A percentile compares a stretch with the other conserved stretches of the same genome.
Evolutionary conservation across 805 yeast genomes (phyloP).

Genomic region (Vanderwaltozyma tropicalis): DNA sequence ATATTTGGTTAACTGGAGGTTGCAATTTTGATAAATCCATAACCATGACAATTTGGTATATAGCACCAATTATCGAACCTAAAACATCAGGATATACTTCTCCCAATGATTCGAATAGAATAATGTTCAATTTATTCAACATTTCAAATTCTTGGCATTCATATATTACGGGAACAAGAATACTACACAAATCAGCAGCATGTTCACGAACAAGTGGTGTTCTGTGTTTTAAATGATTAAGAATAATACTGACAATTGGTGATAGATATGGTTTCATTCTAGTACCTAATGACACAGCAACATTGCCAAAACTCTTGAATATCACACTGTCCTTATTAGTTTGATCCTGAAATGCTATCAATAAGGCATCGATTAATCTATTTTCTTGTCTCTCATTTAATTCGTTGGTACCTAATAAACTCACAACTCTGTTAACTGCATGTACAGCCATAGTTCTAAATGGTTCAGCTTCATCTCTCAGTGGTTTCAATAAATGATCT

Average conservation of each 20-base stretch:
- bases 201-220: conserved; percentile 67
- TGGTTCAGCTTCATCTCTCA: conserved; percentile 78
- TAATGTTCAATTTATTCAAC: conserved; percentile 57
- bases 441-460: conserved; percentile 71
- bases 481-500: conserved; percentile 42
- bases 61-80: conserved; percentile 71
- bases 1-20: conserved; percentile 73
- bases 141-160: conserved; percentile 54
- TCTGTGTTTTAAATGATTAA: conserved; percentile 65
- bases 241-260: conserved; percentile 57
- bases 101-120: conserved; percentile 83
- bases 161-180: conserved; percentile 56
- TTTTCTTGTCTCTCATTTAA: conserved; percentile 53
- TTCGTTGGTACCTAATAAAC: conserved; percentile 44
- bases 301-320: conserved; percentile 53
- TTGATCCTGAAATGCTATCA: conserved; percentile 77
- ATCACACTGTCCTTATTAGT: conserved; percentile 44
- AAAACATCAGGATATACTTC: conserved; percentile 91
- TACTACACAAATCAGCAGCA: conserved; percentile 66
- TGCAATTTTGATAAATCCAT: conserved; percentile 52
- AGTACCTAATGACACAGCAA: conserved; percentile 49
- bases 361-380: conserved; percentile 65
- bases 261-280: conserved; percentile 64
- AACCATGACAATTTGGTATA: conserved; percentile 49
- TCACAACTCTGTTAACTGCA: conserved; percentile 48